Conservation (phyloP, 805 yeast genomes). For the Ogataea parapolymorpha region DNA sequence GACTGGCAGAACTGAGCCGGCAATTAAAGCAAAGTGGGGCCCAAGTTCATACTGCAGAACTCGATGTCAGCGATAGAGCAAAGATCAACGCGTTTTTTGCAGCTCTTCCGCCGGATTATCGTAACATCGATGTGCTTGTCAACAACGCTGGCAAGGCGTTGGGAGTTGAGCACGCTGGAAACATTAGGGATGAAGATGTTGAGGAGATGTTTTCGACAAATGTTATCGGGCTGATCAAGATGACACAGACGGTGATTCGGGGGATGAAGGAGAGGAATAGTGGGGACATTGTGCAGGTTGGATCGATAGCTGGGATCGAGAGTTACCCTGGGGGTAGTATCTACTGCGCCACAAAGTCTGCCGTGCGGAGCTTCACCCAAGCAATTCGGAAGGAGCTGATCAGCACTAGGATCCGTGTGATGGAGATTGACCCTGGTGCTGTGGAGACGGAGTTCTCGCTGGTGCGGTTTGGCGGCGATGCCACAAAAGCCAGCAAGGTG, state of each 20-base stretch:
- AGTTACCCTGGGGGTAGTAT: not conserved
- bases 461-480: not conserved
- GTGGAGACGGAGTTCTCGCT: not conserved
- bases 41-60: not conserved
- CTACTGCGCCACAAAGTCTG: not conserved
- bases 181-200: not conserved
- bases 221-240: not conserved
- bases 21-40: not conserved
- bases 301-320: not conserved
- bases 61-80: not conserved
- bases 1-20: not conserved
- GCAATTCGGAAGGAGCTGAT: not conserved
- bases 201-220: not conserved
- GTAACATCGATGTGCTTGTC: not conserved
- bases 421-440: not conserved
- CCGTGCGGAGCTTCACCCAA: not conserved
- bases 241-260: not conserved
- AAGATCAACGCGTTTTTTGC: not conserved
- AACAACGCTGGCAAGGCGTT: not conserved
- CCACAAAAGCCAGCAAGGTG: not conserved
- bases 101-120: not conserved
- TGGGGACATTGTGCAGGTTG: not conserved
- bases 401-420: not conserved
- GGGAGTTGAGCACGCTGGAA: not conserved
- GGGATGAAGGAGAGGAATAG: not conserved